Evolutionary conservation across 257 asterid genomes (phyloP).

Genomic region (Scutellaria galericulata): DNA sequence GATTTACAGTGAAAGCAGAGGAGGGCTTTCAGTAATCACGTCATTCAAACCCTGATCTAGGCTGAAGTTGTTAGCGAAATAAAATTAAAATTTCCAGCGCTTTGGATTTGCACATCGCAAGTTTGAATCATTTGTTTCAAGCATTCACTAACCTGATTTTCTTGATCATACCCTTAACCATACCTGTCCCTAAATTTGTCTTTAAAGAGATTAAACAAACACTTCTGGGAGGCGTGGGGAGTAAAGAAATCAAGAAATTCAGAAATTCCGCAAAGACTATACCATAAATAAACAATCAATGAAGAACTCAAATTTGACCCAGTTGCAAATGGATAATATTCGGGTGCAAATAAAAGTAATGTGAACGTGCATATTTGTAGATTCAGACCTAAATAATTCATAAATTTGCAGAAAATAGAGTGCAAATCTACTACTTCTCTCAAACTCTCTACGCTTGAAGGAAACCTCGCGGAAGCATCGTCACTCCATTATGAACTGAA

Average conservation of each 20-base stretch:
- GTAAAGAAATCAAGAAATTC: constrained; percentile 13
- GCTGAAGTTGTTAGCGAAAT: neutral
- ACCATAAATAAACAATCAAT: neutral
- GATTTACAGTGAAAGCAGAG: neutral
- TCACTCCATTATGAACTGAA: neutral
- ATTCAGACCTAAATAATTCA: neutral
- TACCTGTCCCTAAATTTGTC: neutral
- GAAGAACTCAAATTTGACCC: neutral
- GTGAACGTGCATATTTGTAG: constrained; percentile 11
- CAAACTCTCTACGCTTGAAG: neutral
- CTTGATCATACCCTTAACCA: neutral
- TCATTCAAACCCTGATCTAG: neutral
- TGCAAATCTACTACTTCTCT: neutral
- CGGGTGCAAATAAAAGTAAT: neutral
- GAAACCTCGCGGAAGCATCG: neutral
- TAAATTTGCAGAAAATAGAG: neutral
- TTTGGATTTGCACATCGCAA: neutral
- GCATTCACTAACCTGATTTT: neutral
- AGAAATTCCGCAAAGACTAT: neutral
- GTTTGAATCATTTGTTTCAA: neutral
- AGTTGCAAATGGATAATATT: neutral
- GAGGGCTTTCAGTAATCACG: neutral
- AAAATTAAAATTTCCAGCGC: neutral
- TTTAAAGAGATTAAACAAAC: neutral
- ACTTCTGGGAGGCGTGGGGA: neutral